Conservation (phyloP, 768 basidiomycete genomes). For the Boletus sensibilis region DNA sequence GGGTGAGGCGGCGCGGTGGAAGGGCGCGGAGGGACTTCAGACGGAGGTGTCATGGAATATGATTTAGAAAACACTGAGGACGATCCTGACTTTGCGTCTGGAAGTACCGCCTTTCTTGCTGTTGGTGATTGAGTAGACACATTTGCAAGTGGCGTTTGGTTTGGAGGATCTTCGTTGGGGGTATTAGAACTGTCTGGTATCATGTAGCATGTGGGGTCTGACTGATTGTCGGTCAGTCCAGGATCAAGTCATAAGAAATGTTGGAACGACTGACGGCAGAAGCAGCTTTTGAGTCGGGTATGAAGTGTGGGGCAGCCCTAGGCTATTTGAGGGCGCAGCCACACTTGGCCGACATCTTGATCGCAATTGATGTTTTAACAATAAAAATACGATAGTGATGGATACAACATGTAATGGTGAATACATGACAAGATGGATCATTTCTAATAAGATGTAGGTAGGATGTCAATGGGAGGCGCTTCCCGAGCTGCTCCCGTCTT, state of each 20-base stretch:
- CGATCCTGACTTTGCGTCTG: constrained; percentile 7
- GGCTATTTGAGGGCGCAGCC: constrained; percentile 4
- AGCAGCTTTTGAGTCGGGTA: neutral
- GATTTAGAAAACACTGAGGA: neutral
- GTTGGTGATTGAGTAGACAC: constrained; percentile 15
- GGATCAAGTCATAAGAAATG: neutral
- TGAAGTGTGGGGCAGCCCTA: neutral
- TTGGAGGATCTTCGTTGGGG: constrained; percentile 11
- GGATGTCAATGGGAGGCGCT: constrained; percentile 18
- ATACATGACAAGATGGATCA: constrained; percentile 18
- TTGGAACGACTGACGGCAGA: constrained; percentile 2
- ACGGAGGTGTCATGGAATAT: constrained; percentile 10
- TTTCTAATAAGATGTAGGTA: constrained; percentile 12
- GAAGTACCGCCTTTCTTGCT: constrained; percentile 6
- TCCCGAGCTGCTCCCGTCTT: constrained; percentile 26
- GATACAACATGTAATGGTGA: constrained; percentile 11
- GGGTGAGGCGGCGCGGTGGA: constrained; percentile 30
- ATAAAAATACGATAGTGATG: constrained; percentile 1
- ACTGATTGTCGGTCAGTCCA: neutral
- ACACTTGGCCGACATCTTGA: neutral
- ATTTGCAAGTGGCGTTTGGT: constrained; percentile 17
- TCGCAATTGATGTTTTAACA: neutral
- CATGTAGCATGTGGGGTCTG: constrained; percentile 30
- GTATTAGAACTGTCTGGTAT: constrained; percentile 20
- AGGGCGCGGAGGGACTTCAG: constrained; percentile 23